Evolutionary conservation across 106 monocot genomes (phyloP), one percentile per base, ranked within the genome.

Genomic region (Chionographis japonica): DNA sequence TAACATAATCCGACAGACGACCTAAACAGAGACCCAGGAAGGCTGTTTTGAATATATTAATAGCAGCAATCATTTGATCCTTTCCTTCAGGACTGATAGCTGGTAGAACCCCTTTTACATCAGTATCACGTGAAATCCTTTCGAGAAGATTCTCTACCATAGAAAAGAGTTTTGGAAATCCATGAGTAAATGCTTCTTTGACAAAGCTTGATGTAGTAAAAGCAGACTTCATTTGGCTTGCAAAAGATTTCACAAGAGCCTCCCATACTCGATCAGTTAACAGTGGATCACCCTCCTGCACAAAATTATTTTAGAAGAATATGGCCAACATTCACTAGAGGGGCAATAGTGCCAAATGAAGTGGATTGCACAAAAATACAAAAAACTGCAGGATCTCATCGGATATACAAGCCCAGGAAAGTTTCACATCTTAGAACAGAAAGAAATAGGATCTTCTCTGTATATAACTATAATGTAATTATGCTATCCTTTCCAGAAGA

Each of bases 61-160:
- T 81, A 15, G 90, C 83, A 35, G 73, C 69, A 59, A 85, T 58
- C 98, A 98, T 85, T 43, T 87, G 81, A 57, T 85, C 87, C 66
- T 85, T 92, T 56, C 98, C 98, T 73, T 93, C 87, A 0, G 58
- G 55, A 37, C 67, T 83, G 42, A 98, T 74, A 61, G 90, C 98
- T 40, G 98, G 87, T 41, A 85, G 73, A 46, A 88, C 72, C 11
- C 98, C 93, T 58, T 87, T 98, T 13, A 93, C 92, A 64, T 87
- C 82, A 9, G 97, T 98, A 67, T 92, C 89, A 2, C 82, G 78
- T 52, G 78, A 81, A 37, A 98, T 85, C 68, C 93, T 87, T 55
- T 98, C 98, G 20, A 98, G 76, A 63, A 98, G 77, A 77, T 98
- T 98, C 80, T 98, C 90, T 3, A 98, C 69, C 87, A 87, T 83